A percentile compares a stretch with the other conserved stretches of the same genome.
phyloP scores from a whole-genome alignment of 768 basidiomycete genomes.

The Leccinum truebloodii region DNA sequence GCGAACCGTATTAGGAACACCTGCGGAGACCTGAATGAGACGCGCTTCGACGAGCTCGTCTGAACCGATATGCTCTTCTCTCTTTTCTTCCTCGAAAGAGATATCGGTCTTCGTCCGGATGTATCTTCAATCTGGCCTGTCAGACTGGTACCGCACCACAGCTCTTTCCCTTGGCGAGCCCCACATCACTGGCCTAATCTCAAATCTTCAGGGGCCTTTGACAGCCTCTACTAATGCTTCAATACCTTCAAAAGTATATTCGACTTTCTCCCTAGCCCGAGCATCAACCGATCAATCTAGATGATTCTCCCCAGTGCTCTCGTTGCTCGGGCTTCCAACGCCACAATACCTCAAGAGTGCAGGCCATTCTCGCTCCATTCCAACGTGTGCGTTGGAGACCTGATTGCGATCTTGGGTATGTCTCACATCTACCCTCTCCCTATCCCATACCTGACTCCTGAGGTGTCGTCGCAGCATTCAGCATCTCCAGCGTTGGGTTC shows the following conservation, averaged over 20 bases:
- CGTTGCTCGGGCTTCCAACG: background rate
- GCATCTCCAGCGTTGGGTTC: conserved; percentile 22
- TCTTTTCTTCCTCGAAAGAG: background rate
- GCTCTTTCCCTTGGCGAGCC: background rate
- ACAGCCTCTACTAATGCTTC: background rate
- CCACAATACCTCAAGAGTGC: conserved; percentile 9
- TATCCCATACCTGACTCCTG: background rate
- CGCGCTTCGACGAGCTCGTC: too few relatives aligned
- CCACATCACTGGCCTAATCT: background rate
- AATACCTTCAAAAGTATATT: background rate
- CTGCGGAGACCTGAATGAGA: background rate
- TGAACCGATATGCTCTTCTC: background rate
- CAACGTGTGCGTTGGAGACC: conserved; percentile 25
- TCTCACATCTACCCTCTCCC: background rate
- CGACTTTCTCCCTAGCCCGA: background rate
- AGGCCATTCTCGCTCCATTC: conserved; percentile 12
- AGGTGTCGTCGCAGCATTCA: conserved; percentile 9
- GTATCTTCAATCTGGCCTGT: background rate
- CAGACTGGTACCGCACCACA: background rate
- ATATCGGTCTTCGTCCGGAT: background rate
- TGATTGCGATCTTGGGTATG: conserved; percentile 28
- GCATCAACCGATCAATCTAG: background rate
- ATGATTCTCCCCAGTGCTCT: conserved; percentile 6
- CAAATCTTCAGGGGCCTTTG: background rate
- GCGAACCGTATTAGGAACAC: background rate